phyloP scores from a whole-genome alignment of 371 early-diverging fungal genomes.

The Mortierella sp. region DNA sequence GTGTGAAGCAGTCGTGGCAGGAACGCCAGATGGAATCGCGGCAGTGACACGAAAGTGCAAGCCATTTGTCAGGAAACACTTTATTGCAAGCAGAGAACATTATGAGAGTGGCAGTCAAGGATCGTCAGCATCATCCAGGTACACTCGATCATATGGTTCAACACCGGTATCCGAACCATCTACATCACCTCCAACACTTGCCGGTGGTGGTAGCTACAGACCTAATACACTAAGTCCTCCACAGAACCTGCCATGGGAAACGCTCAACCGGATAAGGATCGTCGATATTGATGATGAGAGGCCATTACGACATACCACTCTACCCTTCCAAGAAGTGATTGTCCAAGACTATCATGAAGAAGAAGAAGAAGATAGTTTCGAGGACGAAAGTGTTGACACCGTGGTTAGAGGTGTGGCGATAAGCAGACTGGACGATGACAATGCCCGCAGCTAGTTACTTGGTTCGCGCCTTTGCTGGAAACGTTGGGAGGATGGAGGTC shows the following conservation, averaged over 20 bases:
- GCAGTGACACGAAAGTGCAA: conserved; percentile 17
- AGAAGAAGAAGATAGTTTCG: too few species aligned
- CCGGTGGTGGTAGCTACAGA: too few species aligned
- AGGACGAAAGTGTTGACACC: too few species aligned
- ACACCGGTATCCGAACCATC: not conserved
- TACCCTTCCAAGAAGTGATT: not conserved
- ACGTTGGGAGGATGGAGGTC: too few species aligned
- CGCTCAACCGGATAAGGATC: not conserved
- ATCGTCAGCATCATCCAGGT: not conserved
- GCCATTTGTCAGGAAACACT: conserved; percentile 22
- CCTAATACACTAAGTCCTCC: too few species aligned
- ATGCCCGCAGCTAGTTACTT: too few species aligned
- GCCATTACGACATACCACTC: not conserved
- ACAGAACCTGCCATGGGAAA: not conserved
- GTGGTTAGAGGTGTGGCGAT: too few species aligned
- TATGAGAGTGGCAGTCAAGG: not conserved
- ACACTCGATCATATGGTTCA: not conserved
- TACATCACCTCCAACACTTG: not conserved
- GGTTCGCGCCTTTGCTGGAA: too few species aligned
- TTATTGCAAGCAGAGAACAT: conserved; percentile 1
- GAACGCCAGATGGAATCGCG: conserved; percentile 27
- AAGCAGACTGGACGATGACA: too few species aligned
- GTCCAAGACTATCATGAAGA: conserved; percentile 1
- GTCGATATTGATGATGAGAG: not conserved
- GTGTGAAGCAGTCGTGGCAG: conserved; percentile 30